Percentiles rank a stretch among this genome's conserved stretches.
Evolutionary conservation across 2,329 filamentous ascomycete genomes (phyloP).

Genomic region (Calonectria hongkongensis): DNA sequence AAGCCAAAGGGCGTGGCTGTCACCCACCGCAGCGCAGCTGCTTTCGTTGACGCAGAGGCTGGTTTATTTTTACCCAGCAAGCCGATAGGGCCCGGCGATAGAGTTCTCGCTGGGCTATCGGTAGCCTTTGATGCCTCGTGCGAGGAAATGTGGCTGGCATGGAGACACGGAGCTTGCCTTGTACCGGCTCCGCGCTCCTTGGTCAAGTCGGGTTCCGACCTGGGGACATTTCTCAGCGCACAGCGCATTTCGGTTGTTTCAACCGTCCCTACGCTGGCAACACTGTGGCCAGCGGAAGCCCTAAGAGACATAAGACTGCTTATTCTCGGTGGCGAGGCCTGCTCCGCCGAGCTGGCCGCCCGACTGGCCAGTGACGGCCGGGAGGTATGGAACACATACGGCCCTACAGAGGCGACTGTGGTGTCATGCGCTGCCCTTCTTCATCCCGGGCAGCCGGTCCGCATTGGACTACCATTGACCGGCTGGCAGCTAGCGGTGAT

Average conservation of each 20-base stretch:
- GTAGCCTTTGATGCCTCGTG: not conserved
- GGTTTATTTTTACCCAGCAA: not conserved
- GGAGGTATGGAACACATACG: not conserved
- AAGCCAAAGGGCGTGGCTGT: not conserved
- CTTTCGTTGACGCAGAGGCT: not conserved
- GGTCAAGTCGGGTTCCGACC: not conserved
- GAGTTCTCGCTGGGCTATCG: not conserved
- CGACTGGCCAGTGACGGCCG: not conserved
- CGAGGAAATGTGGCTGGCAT: not conserved
- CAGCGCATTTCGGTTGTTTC: not conserved
- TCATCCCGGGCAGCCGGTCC: not conserved
- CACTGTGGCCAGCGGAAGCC: not conserved
- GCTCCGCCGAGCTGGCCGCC: not conserved
- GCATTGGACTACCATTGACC: not conserved
- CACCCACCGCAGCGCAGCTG: not conserved
- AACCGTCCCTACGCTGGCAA: not conserved
- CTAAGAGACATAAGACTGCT: not conserved
- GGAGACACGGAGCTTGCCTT: slow-evolving; percentile 1
- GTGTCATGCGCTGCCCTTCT: not conserved
- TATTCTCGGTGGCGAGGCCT: not conserved
- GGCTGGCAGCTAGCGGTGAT: not conserved
- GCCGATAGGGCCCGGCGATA: not conserved
- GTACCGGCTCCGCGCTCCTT: not conserved
- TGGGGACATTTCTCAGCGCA: not conserved
- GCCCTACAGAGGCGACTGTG: not conserved